phyloP scores from a whole-genome alignment of 1,139 yeast species.

The Yamadazyma triangularis region DNA sequence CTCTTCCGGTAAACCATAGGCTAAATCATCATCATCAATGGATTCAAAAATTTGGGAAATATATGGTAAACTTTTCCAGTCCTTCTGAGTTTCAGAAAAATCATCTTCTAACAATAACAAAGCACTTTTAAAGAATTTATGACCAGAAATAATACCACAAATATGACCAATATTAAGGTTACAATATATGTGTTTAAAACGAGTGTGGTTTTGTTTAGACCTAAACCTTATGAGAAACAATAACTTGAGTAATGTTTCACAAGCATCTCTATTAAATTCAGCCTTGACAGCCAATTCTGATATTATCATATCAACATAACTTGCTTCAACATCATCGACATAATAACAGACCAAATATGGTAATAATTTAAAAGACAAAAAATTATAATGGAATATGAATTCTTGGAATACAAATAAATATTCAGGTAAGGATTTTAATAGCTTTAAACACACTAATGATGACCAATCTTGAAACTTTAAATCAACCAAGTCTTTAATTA shows the following conservation, averaged over 20 bases:
- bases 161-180: slow-evolving; percentile 27
- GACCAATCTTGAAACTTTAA: neutral
- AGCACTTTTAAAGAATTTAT: slow-evolving; percentile 41
- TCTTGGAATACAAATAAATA: neutral
- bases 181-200: slow-evolving; percentile 31
- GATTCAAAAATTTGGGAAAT: slow-evolving; percentile 41
- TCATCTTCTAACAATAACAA: slow-evolving; percentile 55
- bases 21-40: slow-evolving; percentile 57
- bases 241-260: slow-evolving; percentile 13
- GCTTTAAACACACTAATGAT: neutral
- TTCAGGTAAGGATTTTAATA: neutral
- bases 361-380: neutral
- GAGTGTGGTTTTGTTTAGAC: slow-evolving; percentile 22
- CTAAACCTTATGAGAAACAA: slow-evolving; percentile 45
- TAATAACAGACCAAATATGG: slow-evolving; percentile 6
- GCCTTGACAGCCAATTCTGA: slow-evolving; percentile 1
- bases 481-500: too few relatives aligned
- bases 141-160: slow-evolving; percentile 30
- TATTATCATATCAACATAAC: too few relatives aligned
- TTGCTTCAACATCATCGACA: slow-evolving; percentile 1
- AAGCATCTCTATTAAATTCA: neutral
- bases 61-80: slow-evolving; percentile 13
- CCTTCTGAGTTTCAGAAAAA: slow-evolving; percentile 2
- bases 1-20: slow-evolving; percentile 58
- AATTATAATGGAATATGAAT: neutral